These are phyloP conservation scores for Suillus variegatus DNA, from an alignment of 768 basidiomycete genomes.

Conservation along the genomic window DNA sequence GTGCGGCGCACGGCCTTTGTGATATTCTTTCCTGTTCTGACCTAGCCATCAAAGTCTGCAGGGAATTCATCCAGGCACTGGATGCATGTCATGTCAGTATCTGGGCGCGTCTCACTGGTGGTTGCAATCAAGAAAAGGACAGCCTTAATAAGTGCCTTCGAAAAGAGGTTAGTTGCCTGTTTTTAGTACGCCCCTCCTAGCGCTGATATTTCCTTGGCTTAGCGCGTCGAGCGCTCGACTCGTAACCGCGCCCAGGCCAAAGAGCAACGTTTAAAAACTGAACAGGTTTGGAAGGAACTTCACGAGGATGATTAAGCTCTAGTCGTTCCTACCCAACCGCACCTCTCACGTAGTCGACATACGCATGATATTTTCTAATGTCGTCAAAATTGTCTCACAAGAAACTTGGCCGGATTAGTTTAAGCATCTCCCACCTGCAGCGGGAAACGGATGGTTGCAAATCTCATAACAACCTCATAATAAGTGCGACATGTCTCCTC, in stretches of 20 bases:
- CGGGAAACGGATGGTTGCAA: not conserved
- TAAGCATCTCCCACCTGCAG: not conserved
- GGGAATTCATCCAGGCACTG: conserved; percentile 76
- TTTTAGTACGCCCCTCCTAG: not conserved
- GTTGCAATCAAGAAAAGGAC: conserved; percentile 69
- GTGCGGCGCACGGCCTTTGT: conserved; percentile 30
- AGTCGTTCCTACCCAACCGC: not conserved
- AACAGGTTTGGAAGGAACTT: conserved; percentile 63
- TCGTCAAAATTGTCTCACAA: conserved; percentile 1
- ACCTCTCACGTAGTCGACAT: conserved; percentile 1
- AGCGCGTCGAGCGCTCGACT: conserved; percentile 58
- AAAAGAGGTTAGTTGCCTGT: conserved; percentile 54
- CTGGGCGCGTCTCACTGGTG: conserved; percentile 68
- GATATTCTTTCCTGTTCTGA: conserved; percentile 3
- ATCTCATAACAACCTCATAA: not conserved
- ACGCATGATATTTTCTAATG: not conserved
- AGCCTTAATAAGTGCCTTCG: conserved; percentile 70
- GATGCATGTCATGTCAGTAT: conserved; percentile 64
- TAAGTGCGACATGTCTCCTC: not conserved
- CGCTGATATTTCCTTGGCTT: conserved; percentile 12
- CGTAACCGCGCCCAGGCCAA: conserved; percentile 64
- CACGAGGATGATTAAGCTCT: conserved; percentile 43
- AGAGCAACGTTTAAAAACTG: conserved; percentile 52
- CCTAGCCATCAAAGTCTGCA: conserved; percentile 53
- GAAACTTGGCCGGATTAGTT: not conserved